Base-by-base conservation (phyloP, 345 rosid species). In the Kandelia obovata region DNA sequence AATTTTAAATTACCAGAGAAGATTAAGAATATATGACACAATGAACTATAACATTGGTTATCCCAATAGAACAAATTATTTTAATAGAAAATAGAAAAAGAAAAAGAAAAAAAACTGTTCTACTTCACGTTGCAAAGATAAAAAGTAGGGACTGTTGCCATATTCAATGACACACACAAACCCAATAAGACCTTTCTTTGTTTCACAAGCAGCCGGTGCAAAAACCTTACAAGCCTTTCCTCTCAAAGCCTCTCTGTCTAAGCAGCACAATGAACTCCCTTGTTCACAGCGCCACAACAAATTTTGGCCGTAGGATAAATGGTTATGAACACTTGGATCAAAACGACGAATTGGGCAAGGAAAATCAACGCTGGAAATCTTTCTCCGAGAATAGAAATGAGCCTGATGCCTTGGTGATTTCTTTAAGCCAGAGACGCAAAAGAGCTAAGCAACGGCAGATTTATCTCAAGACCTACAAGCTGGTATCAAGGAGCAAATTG, bases 381-480 rank as follows among this genome's bases (percentile, higher is more conserved):
- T 43, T 62, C 34, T 73, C 80, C 15, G 72, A 17, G 75, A 43
- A 73, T 23, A 66, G 66, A 61, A 80, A 60, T 43, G 75, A 49
- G 49, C 35, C 77, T 25, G 58, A 6, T 28, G 32, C 67, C 43
- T 26, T 71, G 65, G 52, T 68, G 43, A n/a, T 60, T 37, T 79
- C 83, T 20, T 35, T 60, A 0, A 78, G 82, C 19, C 70, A 75
- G 57, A 75, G 83, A 58, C 69, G 74, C 5, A 73, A 65, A 56
- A 74, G 84, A 72, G 86, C 85, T 0, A 85, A 64, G 78, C 80
- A 82, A 19, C 69, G 89, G 77, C 86, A 61, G 75, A 74, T 83
- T 16, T 85, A 80, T 52, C 77, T 87, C 28, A 79, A 70, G 6
- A 78, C 85, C 0, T 87, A 85, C 74, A 82, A 71, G 75, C 60